Conservation (phyloP, 768 basidiomycete genomes). For the Boletus rex-veris region DNA sequence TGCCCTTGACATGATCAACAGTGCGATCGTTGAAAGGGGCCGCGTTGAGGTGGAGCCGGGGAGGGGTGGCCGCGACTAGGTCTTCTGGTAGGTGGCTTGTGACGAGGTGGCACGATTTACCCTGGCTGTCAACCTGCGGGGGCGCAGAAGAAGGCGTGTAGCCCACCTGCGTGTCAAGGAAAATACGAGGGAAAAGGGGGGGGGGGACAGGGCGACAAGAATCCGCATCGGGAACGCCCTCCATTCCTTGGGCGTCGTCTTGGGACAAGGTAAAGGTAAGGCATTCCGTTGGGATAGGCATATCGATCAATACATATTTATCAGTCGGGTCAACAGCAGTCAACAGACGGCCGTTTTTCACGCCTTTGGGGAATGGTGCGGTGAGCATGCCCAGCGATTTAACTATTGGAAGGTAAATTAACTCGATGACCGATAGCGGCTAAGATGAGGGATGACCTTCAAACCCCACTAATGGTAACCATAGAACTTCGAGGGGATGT, state of each 20-base stretch:
- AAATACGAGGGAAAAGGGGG: background rate
- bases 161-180: background rate
- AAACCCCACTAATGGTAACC: conserved; percentile 16
- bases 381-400: conserved; percentile 8
- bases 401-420: conserved; percentile 31
- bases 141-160: background rate
- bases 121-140: background rate
- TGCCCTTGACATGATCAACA: conserved; percentile 15
- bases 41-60: conserved; percentile 9
- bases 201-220: background rate
- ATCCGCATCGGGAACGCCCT: background rate
- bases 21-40: conserved; percentile 13
- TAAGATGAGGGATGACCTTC: conserved; percentile 7
- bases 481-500: conserved; percentile 5
- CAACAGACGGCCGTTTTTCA: conserved; percentile 17
- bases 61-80: conserved; percentile 1
- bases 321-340: conserved; percentile 18
- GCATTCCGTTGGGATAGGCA: background rate
- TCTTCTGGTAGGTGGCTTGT: background rate
- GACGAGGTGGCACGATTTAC: background rate
- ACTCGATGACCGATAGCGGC: conserved; percentile 19
- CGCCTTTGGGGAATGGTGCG: conserved; percentile 6
- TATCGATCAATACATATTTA: conserved; percentile 21
- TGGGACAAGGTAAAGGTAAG: conserved; percentile 1
- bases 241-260: background rate